phyloP scores from a whole-genome alignment of 2,329 filamentous ascomycete genomes.

The Clonostachys byssicola region DNA sequence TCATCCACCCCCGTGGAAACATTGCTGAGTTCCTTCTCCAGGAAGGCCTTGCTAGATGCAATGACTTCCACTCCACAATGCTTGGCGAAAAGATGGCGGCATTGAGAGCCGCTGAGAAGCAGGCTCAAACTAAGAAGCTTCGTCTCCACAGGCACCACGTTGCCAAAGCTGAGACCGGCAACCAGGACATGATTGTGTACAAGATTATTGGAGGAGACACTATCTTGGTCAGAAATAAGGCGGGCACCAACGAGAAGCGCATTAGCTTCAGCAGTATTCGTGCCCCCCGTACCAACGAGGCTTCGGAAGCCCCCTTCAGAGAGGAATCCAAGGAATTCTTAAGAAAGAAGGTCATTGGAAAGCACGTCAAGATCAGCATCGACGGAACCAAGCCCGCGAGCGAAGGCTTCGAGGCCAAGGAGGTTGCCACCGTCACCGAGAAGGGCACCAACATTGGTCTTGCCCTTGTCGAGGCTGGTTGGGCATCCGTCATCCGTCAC shows the following conservation, averaged over 20 bases:
- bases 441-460: constrained; percentile 87
- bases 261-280: constrained; percentile 90
- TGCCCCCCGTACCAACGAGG: constrained; percentile 84
- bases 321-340: constrained; percentile 96
- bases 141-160: constrained; percentile 81
- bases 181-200: constrained; percentile 77
- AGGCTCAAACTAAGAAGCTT: constrained; percentile 71
- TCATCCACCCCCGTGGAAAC: constrained; percentile 86
- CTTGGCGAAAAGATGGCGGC: constrained; percentile 84
- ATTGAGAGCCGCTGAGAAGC: constrained; percentile 81
- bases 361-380: constrained; percentile 84
- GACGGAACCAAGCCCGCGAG: constrained; percentile 87
- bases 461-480: constrained; percentile 84
- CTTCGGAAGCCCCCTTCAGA: constrained; percentile 81
- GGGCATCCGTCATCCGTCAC: constrained; percentile 91
- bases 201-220: constrained; percentile 88
- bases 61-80: constrained; percentile 92
- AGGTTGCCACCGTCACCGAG: constrained; percentile 83
- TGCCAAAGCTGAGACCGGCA: constrained; percentile 60
- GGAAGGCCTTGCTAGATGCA: constrained; percentile 85
- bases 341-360: constrained; percentile 90
- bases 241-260: constrained; percentile 76
- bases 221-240: constrained; percentile 79
- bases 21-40: constrained; percentile 89
- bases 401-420: constrained; percentile 89